phyloP scores from a whole-genome alignment of 106 monocot species.

The Gastrodia elata region DNA sequence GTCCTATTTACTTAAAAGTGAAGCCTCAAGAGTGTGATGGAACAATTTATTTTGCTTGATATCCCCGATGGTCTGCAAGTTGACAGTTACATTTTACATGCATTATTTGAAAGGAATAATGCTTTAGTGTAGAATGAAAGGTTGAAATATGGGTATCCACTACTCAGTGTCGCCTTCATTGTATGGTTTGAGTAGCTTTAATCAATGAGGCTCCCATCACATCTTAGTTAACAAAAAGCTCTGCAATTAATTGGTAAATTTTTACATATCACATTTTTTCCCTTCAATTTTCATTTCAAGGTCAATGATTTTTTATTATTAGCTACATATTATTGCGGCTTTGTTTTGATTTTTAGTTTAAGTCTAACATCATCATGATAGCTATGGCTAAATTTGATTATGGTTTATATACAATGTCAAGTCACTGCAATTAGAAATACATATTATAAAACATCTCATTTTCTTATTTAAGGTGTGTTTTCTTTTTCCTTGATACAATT shows the following conservation, averaged over 20 bases:
- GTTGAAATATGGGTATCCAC: not conserved
- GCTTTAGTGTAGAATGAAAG: not conserved
- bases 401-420: not conserved
- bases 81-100: not conserved
- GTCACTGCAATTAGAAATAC: not conserved
- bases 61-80: not conserved
- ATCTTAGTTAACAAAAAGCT: not conserved
- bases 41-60: not conserved
- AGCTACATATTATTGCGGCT: not conserved
- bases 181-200: not conserved
- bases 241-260: not conserved
- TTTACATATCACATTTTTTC: not conserved
- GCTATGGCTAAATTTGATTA: not conserved
- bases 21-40: slow-evolving; percentile 4
- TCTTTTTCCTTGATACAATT: too few relatives aligned
- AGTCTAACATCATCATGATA: not conserved
- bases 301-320: not conserved
- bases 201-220: not conserved
- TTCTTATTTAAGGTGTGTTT: too few relatives aligned
- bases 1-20: not conserved
- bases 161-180: too few relatives aligned
- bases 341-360: not conserved
- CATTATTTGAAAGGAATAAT: not conserved
- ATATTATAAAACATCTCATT: too few relatives aligned
- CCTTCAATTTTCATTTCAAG: not conserved